These are phyloP conservation scores for Cryptosporidium sp. DNA, from an alignment of 169 alveolate genomes.

Conservation along the genomic window DNA sequence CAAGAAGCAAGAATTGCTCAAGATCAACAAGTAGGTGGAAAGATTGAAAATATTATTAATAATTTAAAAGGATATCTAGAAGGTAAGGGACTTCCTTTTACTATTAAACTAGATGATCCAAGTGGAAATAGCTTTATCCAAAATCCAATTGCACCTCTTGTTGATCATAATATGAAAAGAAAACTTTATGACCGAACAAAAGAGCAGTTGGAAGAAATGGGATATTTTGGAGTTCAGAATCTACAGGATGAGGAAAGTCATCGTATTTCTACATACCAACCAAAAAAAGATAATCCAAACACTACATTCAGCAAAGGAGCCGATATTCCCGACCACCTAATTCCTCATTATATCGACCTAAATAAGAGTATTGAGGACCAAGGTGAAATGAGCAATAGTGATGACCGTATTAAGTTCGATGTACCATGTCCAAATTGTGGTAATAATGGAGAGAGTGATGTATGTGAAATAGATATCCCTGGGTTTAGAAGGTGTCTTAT, in stretches of 20 bases:
- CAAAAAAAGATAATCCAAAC: slow-evolving; percentile 30
- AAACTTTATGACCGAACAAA: slow-evolving; percentile 83
- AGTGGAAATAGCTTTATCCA: slow-evolving; percentile 94
- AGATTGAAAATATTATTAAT: slow-evolving; percentile 83
- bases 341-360: slow-evolving; percentile 61
- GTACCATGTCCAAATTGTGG: slow-evolving; percentile 89
- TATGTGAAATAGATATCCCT: slow-evolving; percentile 95
- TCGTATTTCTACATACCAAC: slow-evolving; percentile 61
- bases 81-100: slow-evolving; percentile 88
- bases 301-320: slow-evolving; percentile 61
- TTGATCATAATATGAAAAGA: slow-evolving; percentile 79
- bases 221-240: slow-evolving; percentile 83
- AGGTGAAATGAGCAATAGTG: slow-evolving; percentile 12
- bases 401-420: slow-evolving; percentile 73
- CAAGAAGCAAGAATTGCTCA: slow-evolving; percentile 81
- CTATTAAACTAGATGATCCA: slow-evolving; percentile 94
- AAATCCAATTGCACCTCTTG: slow-evolving; percentile 81
- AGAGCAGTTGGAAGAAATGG: slow-evolving; percentile 88
- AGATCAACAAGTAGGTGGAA: slow-evolving; percentile 82
- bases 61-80: slow-evolving; percentile 79
- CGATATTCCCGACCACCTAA: slow-evolving; percentile 73
- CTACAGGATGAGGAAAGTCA: slow-evolving; percentile 76
- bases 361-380: slow-evolving; percentile 75
- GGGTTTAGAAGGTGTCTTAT: slow-evolving; percentile 94
- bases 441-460: slow-evolving; percentile 82